These are phyloP conservation scores for Grigorovia transvaalensis DNA, from an alignment of 805 yeast species.

Conservation along the genomic window DNA sequence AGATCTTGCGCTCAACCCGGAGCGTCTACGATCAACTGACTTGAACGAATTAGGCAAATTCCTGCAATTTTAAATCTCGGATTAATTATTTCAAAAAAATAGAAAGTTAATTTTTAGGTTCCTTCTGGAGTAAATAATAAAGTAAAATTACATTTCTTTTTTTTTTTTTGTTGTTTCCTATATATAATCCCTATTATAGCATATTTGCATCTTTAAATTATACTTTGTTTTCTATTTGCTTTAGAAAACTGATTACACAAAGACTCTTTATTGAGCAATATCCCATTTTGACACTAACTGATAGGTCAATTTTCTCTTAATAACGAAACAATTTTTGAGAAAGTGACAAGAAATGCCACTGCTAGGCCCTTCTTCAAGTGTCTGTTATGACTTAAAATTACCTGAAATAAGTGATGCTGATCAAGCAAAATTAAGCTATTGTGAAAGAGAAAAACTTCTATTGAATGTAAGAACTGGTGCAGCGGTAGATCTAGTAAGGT, in stretches of 20 bases:
- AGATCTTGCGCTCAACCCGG: no score
- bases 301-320: neutral
- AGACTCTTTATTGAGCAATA: no score
- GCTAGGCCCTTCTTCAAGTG: constrained; percentile 52
- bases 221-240: no score
- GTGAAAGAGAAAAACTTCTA: constrained; percentile 40
- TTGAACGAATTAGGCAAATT: neutral
- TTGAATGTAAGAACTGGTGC: constrained; percentile 62
- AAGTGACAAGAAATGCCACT: constrained; percentile 38
- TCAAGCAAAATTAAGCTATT: constrained; percentile 20
- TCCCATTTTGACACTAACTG: no score
- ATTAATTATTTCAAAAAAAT: no score
- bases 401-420: constrained; percentile 32
- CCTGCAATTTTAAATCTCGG: neutral
- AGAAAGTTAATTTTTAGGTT: neutral
- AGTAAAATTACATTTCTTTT: no score
- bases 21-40: neutral
- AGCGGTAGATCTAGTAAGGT: constrained; percentile 45
- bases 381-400: constrained; percentile 44
- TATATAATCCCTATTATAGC: no score
- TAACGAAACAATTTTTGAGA: no score
- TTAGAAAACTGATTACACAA: no score
- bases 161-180: no score
- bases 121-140: no score
- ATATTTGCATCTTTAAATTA: no score